Conservation (phyloP, 1,284 basidiomycete species). For the Irpex lacteus region DNA sequence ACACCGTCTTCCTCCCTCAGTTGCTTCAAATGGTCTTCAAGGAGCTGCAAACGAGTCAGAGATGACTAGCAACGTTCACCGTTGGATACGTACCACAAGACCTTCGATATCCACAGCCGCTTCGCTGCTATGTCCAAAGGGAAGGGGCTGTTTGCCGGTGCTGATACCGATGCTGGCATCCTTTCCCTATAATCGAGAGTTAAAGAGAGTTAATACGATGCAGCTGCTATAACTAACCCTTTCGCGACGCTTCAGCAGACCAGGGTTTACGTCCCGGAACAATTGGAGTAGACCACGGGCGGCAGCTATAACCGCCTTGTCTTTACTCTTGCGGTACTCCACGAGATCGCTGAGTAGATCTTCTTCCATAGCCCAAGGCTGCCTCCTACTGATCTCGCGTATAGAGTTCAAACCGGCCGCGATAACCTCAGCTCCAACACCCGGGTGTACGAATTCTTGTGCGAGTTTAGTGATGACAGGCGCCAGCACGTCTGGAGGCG, state of each 20-base stretch:
- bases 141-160: slow-evolving; percentile 61
- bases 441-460: slow-evolving; percentile 96
- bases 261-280: slow-evolving; percentile 97
- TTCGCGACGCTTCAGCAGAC: slow-evolving; percentile 87
- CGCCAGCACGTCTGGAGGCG: slow-evolving; percentile 89
- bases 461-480: slow-evolving; percentile 93
- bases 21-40: slow-evolving; percentile 82
- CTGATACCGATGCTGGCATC: slow-evolving; percentile 75
- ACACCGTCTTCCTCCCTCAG: slow-evolving; percentile 66
- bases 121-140: slow-evolving; percentile 77
- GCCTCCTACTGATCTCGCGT: slow-evolving; percentile 87
- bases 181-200: slow-evolving; percentile 61
- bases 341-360: slow-evolving; percentile 91
- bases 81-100: slow-evolving; percentile 56
- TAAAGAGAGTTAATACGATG: background rate
- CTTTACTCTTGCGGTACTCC: slow-evolving; percentile 92
- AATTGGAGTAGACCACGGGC: slow-evolving; percentile 86
- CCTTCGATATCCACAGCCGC: slow-evolving; percentile 90
- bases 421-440: slow-evolving; percentile 94
- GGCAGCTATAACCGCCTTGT: slow-evolving; percentile 91
- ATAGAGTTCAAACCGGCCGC: slow-evolving; percentile 96
- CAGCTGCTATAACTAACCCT: slow-evolving; percentile 46
- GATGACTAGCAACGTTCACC: background rate
- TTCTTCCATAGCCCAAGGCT: slow-evolving; percentile 97
- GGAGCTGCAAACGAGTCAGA: slow-evolving; percentile 48